Conservation (phyloP, 2,329 filamentous ascomycete species). For the Cladosporium sp. region DNA sequence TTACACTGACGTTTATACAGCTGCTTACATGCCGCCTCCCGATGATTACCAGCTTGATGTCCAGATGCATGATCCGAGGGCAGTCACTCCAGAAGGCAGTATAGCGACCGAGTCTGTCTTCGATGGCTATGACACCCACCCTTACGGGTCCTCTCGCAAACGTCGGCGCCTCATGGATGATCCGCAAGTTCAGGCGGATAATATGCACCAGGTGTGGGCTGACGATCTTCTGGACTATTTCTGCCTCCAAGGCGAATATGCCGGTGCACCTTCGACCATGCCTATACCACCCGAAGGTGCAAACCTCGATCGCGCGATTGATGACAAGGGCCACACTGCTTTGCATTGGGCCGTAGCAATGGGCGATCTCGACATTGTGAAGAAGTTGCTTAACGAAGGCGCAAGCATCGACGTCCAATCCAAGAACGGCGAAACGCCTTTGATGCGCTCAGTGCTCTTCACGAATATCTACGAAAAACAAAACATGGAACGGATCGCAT, state of each 20-base stretch:
- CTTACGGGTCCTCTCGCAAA: conserved; percentile 61
- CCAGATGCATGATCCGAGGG: conserved; percentile 39
- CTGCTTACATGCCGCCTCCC: conserved; percentile 10
- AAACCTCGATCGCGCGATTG: conserved; percentile 86
- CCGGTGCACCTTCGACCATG: conserved; percentile 61
- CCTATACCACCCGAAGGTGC: conserved; percentile 82
- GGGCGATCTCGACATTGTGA: conserved; percentile 90
- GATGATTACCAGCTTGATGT: conserved; percentile 28
- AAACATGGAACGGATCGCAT: conserved; percentile 79
- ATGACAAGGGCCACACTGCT: conserved; percentile 86
- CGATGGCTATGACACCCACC: conserved; percentile 73
- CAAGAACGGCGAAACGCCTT: conserved; percentile 69
- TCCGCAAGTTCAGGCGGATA: conserved; percentile 58
- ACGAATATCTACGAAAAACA: conserved; percentile 96
- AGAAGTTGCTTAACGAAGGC: conserved; percentile 75
- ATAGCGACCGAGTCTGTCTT: conserved; percentile 80
- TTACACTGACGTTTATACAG: neutral
- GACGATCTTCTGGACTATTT: conserved; percentile 96
- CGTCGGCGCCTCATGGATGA: conserved; percentile 67
- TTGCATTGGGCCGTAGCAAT: conserved; percentile 97
- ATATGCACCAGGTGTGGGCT: conserved; percentile 84
- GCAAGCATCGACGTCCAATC: conserved; percentile 68
- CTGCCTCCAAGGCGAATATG: conserved; percentile 53
- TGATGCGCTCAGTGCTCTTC: conserved; percentile 92
- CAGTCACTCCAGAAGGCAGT: conserved; percentile 81